Percentiles rank a stretch among this genome's conserved stretches.
Evolutionary conservation across 2,329 filamentous ascomycete genomes (phyloP).

Genomic region (Xylariomycetidae sp.): DNA sequence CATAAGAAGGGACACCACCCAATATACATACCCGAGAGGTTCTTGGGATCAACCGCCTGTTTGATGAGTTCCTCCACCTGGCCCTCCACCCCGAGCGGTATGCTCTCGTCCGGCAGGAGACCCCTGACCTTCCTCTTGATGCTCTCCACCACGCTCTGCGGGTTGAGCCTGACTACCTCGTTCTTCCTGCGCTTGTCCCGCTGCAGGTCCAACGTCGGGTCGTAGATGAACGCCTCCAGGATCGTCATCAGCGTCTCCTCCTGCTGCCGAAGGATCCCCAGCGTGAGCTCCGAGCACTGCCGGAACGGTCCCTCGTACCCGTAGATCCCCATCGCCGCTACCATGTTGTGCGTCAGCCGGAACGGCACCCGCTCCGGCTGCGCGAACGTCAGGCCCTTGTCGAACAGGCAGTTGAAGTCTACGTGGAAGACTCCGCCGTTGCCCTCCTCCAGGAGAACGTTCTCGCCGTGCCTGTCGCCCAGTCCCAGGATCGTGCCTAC

Average conservation of each 20-base stretch:
- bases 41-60: constrained; percentile 74
- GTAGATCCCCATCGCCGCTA: constrained; percentile 92
- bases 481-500: constrained; percentile 91
- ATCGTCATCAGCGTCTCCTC: constrained; percentile 97
- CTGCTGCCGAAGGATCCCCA: constrained; percentile 79
- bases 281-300: constrained; percentile 82
- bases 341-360: constrained; percentile 96
- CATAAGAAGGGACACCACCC: constrained; percentile 71
- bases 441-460: constrained; percentile 89
- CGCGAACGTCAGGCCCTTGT: constrained; percentile 92
- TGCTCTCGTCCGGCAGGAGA: constrained; percentile 78
- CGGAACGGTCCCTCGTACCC: constrained; percentile 92
- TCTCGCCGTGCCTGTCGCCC: constrained; percentile 94
- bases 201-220: constrained; percentile 91
- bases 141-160: constrained; percentile 77
- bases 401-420: constrained; percentile 99
- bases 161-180: constrained; percentile 46
- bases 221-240: constrained; percentile 93
- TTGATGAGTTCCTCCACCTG: constrained; percentile 95
- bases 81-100: constrained; percentile 90
- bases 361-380: constrained; percentile 95
- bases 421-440: constrained; percentile 95
- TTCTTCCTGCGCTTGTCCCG: constrained; percentile 60
- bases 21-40: constrained; percentile 92
- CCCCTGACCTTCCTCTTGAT: constrained; percentile 85